Evolutionary conservation across 2,329 filamentous ascomycete species (phyloP), one percentile per base, ranked within the genome.

Genomic region (Aspergillus caelatus): DNA sequence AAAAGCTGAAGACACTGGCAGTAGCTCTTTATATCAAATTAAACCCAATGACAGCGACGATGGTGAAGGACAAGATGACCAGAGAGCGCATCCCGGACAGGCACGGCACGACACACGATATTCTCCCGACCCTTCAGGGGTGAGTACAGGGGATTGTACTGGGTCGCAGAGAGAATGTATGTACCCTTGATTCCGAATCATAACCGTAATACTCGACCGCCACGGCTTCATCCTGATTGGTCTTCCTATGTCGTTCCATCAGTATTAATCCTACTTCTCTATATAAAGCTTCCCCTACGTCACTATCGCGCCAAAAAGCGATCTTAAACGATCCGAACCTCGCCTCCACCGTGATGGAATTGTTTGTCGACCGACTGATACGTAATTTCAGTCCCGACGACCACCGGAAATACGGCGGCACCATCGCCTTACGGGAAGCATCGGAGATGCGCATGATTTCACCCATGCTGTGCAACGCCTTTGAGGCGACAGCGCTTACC

Each of bases 341-440:
- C 30, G 69, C 66, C 10, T 65, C 61, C 32, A 46, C 67, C 1
- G n/a, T 72, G n/a, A 58, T 72, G 45, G 71, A 73, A 43, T 43
- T 71, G 4, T 71, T 72, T 45, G 58, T 73, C 23, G 69, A 71
- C 19, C 69, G 69, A 10, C 45, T 73, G 48, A 67, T 73, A 26
- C 63, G 66, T 26, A 66, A 65, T 11, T 73, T 73, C 57, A 71
- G 70, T 26, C 71, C 71, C 1, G 46, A 63, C 14, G 60, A 63
- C 10, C 55, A 60, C 23, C 34, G 28, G 12, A 60, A 63, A 46
- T 65, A 63, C 57, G 67, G 64, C 32, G 63, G 70, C 30, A 69
- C 67, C 6, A 68, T 73, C 30, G 69, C 67, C 7, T 61, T 72
- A 32, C 70, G 70, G 14, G 64, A 69, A 45, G 71, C 71, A 7